Evolutionary conservation across 805 yeast genomes (phyloP).

Genomic region (Pichia californica): DNA sequence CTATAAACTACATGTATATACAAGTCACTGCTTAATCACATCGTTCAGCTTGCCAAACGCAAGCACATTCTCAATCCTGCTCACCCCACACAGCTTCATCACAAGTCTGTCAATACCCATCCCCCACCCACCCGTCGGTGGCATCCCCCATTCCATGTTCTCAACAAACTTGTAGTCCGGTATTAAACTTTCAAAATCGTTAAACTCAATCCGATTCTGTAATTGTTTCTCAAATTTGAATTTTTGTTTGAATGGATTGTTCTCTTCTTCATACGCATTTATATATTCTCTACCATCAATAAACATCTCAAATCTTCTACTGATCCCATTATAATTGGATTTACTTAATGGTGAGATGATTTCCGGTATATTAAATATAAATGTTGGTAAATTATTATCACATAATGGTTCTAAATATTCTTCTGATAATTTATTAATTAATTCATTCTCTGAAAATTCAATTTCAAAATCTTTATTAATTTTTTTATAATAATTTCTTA

Average conservation of each 20-base stretch:
- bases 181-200: constrained; percentile 56
- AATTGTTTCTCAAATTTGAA: constrained; percentile 59
- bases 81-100: constrained; percentile 63
- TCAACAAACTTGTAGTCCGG: constrained; percentile 70
- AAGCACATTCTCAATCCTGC: constrained; percentile 68
- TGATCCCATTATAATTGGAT: constrained; percentile 31
- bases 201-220: constrained; percentile 32
- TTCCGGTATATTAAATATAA: constrained; percentile 79
- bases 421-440: constrained; percentile 27
- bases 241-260: constrained; percentile 69
- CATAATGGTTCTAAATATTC: constrained; percentile 62
- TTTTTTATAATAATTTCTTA: not conserved
- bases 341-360: constrained; percentile 85
- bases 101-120: constrained; percentile 85
- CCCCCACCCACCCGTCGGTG: constrained; percentile 99
- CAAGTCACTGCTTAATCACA: constrained; percentile 50
- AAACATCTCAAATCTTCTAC: constrained; percentile 69
- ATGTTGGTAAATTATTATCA: constrained; percentile 46
- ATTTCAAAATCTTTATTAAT: constrained; percentile 20
- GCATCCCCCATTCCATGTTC: constrained; percentile 87
- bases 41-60: constrained; percentile 70
- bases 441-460: constrained; percentile 3
- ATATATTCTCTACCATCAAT: constrained; percentile 74
- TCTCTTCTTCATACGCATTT: constrained; percentile 96
- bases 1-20: too few relatives aligned